phyloP scores from a whole-genome alignment of 805 yeast species.

The Ogataea minuta region DNA sequence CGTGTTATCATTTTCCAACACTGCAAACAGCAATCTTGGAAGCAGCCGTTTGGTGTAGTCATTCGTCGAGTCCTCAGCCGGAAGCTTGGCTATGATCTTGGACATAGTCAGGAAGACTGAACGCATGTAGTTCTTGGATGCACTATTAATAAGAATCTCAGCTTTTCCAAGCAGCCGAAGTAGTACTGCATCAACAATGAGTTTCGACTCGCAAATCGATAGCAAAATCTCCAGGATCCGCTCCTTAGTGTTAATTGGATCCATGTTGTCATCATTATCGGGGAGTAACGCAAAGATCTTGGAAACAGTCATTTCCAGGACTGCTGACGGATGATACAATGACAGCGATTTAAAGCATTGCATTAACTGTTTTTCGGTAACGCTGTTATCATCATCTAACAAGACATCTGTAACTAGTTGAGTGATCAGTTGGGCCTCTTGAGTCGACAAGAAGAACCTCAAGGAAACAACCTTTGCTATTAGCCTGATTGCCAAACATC shows the following conservation, averaged over 20 bases:
- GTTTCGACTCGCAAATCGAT: slow-evolving; percentile 41
- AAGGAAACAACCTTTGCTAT: slow-evolving; percentile 56
- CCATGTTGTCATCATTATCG: slow-evolving; percentile 22
- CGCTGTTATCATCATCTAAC: slow-evolving; percentile 48
- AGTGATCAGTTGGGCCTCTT: slow-evolving; percentile 61
- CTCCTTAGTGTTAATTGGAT: slow-evolving; percentile 25
- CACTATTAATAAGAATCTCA: slow-evolving; percentile 16
- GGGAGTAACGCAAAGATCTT: slow-evolving; percentile 51
- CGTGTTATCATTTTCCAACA: slow-evolving; percentile 13
- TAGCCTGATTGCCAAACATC: slow-evolving; percentile 64
- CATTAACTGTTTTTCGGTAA: slow-evolving; percentile 52
- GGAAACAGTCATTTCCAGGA: slow-evolving; percentile 53
- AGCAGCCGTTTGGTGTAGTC: slow-evolving; percentile 44
- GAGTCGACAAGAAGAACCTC: slow-evolving; percentile 44
- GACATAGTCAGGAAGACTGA: slow-evolving; percentile 25
- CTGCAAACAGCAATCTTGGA: slow-evolving; percentile 36
- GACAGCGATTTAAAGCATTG: slow-evolving; percentile 52
- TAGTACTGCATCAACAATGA: slow-evolving; percentile 43
- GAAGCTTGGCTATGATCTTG: slow-evolving; percentile 19
- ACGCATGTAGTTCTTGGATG: slow-evolving; percentile 23
- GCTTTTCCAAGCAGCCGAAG: slow-evolving; percentile 44
- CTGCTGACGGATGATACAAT: slow-evolving; percentile 35
- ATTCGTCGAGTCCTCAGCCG: slow-evolving; percentile 16
- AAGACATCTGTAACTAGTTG: slow-evolving; percentile 65
- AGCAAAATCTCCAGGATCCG: slow-evolving; percentile 35